Base-by-base conservation (phyloP, 2,329 filamentous ascomycete genomes). In the Pseudogymnoascus pannorum region DNA sequence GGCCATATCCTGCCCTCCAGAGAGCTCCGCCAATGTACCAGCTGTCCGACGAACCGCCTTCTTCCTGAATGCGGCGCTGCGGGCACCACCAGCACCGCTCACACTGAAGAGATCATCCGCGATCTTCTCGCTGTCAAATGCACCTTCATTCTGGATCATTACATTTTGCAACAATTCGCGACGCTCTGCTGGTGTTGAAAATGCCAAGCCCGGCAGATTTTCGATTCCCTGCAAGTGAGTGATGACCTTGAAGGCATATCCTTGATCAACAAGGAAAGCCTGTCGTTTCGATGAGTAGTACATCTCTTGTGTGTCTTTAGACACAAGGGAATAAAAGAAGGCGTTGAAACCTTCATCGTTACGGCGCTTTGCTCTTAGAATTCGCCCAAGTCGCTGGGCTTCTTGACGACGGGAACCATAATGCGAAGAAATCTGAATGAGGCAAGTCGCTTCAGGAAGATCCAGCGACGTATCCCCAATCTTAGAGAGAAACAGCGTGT, bases 331-430 rank as follows among this genome's bases (percentile, higher is more conserved):
- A 76, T 99, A 99, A 78, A 99, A 99, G 75, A 97, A 99, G 0
- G 94, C 94, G 72, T 99, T 99, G 75, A 99, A 99, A 6, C 94
- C 94, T 73, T 97, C 94, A 68, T 99, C 94, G 69, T 97, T 97
- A 72, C 94, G 84, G 16, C 94, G 86, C 76, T 99, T 99, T 12
- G 94, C 94, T 75, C 94, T 85, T 2, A 99, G 83, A 68, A 99
- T 97, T 59, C 94, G 88, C 3, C 94, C 94, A 0, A 97, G 80
- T 2, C 94, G 86, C 73, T 97, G 94, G 0, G 94, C 94, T 77
- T 99, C 94, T 74, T 97, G 94, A 77, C 94, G 88, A 68, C 94
- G 91, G 8, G 93, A 97, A 64, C 94, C 94, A 70, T 97, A 99
- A 72, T 99, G 94, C 0, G 93, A 96, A 0, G 93, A 97, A 58